Conservation (phyloP, 2,329 filamentous ascomycete species). For the Aspergillus sp. region DNA sequence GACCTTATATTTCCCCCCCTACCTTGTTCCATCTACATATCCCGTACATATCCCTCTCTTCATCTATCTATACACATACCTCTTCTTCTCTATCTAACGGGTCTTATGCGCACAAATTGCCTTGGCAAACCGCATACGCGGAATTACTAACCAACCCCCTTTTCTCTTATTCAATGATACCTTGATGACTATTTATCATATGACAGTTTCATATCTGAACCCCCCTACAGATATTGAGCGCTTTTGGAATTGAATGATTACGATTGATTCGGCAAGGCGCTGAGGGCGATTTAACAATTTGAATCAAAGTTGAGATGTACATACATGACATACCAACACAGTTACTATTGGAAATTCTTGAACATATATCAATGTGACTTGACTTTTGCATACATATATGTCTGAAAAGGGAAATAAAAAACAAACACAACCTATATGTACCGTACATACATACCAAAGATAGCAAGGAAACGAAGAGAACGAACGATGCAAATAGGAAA, state of each 20-base stretch:
- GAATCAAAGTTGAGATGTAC: neutral
- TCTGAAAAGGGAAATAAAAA: neutral
- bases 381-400: conserved; percentile 7
- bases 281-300: neutral
- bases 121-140: no score
- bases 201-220: neutral
- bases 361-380: neutral
- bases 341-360: neutral
- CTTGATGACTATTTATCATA: neutral
- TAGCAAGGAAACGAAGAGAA: conserved; percentile 2
- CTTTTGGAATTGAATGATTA: no score
- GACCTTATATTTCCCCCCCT: neutral
- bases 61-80: neutral
- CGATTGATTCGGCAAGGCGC: neutral
- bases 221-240: no score
- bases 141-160: neutral
- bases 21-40: neutral
- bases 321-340: neutral
- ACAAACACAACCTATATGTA: conserved; percentile 13
- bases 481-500: neutral
- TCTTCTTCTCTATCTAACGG: neutral
- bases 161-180: neutral
- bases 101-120: no score
- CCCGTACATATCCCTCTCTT: neutral
- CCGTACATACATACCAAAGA: conserved; percentile 11